Conservation (phyloP, 148 eudicot genomes). For the Vaccinium myrtillus region DNA sequence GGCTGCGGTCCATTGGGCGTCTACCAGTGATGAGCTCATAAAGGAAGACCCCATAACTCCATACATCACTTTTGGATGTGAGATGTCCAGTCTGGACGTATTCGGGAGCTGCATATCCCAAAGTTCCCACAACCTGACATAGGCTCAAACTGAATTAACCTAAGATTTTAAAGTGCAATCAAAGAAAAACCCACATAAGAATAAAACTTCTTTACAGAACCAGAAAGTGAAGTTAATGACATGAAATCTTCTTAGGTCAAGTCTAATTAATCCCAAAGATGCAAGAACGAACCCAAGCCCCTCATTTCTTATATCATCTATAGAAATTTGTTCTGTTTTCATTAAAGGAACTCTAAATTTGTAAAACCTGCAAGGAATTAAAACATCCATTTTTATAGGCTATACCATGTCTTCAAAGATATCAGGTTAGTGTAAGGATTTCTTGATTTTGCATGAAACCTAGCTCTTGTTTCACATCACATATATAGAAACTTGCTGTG, state of each 20-base stretch:
- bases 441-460: neutral
- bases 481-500: neutral
- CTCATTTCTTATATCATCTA: neutral
- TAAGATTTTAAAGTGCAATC: neutral
- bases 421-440: neutral
- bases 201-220: neutral
- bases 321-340: neutral
- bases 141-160: neutral
- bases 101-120: constrained; percentile 97
- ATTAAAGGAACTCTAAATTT: neutral
- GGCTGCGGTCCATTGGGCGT: constrained; percentile 72
- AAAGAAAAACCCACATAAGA: neutral
- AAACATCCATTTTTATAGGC: neutral
- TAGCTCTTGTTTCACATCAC: neutral
- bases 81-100: constrained; percentile 86
- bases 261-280: neutral
- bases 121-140: constrained; percentile 80
- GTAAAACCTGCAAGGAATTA: neutral
- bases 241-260: neutral
- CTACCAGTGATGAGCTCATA: constrained; percentile 93
- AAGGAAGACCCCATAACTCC: constrained; percentile 96
- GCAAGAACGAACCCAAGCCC: neutral
- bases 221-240: neutral
- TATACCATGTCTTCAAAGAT: neutral
- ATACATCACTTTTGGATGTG: constrained; percentile 78